Percentiles rank a stretch among this genome's conserved stretches.
Evolutionary conservation across 2,329 filamentous ascomycete genomes (phyloP).

Genomic region (Ophiostoma populinum): DNA sequence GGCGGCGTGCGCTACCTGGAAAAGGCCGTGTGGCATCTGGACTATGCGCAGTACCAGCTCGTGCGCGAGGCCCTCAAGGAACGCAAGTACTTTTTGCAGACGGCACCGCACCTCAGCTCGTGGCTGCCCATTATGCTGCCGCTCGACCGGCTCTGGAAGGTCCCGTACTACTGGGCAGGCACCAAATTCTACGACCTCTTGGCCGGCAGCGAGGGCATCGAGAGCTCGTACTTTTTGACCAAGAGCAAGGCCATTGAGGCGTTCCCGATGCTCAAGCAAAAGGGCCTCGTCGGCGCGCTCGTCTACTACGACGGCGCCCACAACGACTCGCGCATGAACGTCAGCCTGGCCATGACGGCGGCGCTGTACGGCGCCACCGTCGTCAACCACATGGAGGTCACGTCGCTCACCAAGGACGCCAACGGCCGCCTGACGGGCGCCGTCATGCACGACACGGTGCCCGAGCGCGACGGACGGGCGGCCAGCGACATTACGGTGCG

Average conservation of each 20-base stretch:
- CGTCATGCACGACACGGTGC: slow-evolving; percentile 42
- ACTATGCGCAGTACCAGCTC: slow-evolving; percentile 66
- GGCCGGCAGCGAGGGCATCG: slow-evolving; percentile 65
- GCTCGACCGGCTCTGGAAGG: slow-evolving; percentile 67
- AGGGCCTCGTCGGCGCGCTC: slow-evolving; percentile 56
- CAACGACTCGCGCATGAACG: slow-evolving; percentile 78
- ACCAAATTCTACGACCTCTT: slow-evolving; percentile 68
- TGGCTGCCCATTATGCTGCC: slow-evolving; percentile 76
- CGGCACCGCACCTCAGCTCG: slow-evolving; percentile 62
- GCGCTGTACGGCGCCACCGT: slow-evolving; percentile 65
- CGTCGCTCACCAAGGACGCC: slow-evolving; percentile 52
- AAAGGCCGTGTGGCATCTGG: slow-evolving; percentile 71
- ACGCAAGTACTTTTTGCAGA: slow-evolving; percentile 67
- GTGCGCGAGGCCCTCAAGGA: slow-evolving; percentile 70
- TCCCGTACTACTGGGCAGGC: slow-evolving; percentile 53
- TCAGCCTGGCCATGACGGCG: slow-evolving; percentile 64
- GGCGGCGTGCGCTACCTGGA: slow-evolving; percentile 72
- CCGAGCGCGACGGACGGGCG: slow-evolving; percentile 29
- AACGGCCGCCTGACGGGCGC: slow-evolving; percentile 54
- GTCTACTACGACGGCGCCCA: slow-evolving; percentile 80
- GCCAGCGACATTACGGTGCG: slow-evolving; percentile 48
- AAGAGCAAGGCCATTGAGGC: slow-evolving; percentile 60
- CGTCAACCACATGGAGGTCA: slow-evolving; percentile 68
- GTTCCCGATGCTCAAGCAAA: slow-evolving; percentile 61
- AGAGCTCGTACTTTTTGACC: slow-evolving; percentile 68